These are phyloP conservation scores for Cinnamomum micranthum DNA, from an alignment of 164 flowering plant genomes.

Conservation along the genomic window DNA sequence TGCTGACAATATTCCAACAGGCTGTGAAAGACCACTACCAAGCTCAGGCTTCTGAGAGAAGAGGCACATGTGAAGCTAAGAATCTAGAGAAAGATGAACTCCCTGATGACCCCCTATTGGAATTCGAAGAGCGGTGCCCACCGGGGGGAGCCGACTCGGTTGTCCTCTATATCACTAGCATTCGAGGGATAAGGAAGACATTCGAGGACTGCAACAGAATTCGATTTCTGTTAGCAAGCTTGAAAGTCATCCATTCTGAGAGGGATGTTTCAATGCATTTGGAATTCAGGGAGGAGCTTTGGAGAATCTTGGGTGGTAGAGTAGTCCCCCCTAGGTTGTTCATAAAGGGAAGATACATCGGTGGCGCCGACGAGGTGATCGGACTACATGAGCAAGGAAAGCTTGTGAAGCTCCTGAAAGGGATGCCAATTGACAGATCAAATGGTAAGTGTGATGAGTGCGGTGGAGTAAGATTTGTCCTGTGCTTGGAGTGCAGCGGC, in stretches of 20 bases:
- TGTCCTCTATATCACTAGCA: constrained; percentile 70
- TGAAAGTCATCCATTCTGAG: constrained; percentile 43
- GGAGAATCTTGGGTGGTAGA: constrained; percentile 53
- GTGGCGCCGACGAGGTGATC: constrained; percentile 74
- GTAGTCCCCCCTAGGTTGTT: constrained; percentile 76
- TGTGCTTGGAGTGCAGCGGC: constrained; percentile 69
- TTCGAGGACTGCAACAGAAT: constrained; percentile 63
- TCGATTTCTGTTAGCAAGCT: constrained; percentile 51
- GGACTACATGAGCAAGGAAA: constrained; percentile 74
- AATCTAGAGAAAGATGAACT: constrained; percentile 18
- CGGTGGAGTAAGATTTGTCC: constrained; percentile 43
- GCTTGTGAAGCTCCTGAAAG: constrained; percentile 51
- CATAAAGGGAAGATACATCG: constrained; percentile 70
- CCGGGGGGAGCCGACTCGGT: constrained; percentile 63
- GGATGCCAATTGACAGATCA: constrained; percentile 30
- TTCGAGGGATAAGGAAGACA: constrained; percentile 73
- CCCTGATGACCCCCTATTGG: constrained; percentile 32
- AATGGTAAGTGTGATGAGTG: constrained; percentile 44
- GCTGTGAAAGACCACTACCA: constrained; percentile 26
- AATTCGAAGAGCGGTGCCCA: constrained; percentile 60
- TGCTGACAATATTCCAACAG: constrained; percentile 34
- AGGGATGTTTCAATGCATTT: constrained; percentile 80
- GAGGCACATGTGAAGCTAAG: constrained; percentile 15
- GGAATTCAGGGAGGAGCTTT: constrained; percentile 68
- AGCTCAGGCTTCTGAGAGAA: constrained; percentile 31